Conservation (phyloP, 2,329 filamentous ascomycete genomes). For the Penicillium sp. region DNA sequence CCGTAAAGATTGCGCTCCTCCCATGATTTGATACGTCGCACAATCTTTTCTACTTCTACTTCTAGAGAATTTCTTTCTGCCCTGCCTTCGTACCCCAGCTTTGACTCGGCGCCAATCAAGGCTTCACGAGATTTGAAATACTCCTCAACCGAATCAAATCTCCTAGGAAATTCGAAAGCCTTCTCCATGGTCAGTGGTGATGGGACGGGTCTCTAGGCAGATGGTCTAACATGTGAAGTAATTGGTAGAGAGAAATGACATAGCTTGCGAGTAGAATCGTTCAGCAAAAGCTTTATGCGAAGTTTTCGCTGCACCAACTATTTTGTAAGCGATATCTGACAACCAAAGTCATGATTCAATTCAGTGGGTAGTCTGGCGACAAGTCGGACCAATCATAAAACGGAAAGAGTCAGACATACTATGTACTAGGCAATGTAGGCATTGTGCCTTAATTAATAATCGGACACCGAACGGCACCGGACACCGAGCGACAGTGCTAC, state of each 20-base stretch:
- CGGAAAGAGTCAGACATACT: not conserved
- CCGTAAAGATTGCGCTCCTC: not conserved
- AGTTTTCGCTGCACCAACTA: too few species aligned
- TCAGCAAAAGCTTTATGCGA: too few species aligned
- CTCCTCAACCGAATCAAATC: not conserved
- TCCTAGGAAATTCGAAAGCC: not conserved
- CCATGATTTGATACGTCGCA: not conserved
- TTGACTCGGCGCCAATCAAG: not conserved
- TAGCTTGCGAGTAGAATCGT: too few species aligned
- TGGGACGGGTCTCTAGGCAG: too few species aligned
- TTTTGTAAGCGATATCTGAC: too few species aligned
- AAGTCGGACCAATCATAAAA: too few species aligned
- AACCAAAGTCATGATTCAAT: not conserved
- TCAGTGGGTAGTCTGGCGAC: not conserved
- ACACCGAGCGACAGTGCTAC: not conserved
- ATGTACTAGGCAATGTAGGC: not conserved
- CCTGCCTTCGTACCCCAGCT: not conserved
- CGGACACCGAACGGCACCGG: not conserved
- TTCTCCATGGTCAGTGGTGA: not conserved
- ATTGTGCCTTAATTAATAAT: not conserved
- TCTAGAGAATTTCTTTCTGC: not conserved
- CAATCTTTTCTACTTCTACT: not conserved
- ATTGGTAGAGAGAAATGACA: not conserved
- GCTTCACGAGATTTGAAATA: not conserved
- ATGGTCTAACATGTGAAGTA: not conserved